Evolutionary conservation across 306 rosid species (phyloP).

Genomic region (Vachellia pachyceras): DNA sequence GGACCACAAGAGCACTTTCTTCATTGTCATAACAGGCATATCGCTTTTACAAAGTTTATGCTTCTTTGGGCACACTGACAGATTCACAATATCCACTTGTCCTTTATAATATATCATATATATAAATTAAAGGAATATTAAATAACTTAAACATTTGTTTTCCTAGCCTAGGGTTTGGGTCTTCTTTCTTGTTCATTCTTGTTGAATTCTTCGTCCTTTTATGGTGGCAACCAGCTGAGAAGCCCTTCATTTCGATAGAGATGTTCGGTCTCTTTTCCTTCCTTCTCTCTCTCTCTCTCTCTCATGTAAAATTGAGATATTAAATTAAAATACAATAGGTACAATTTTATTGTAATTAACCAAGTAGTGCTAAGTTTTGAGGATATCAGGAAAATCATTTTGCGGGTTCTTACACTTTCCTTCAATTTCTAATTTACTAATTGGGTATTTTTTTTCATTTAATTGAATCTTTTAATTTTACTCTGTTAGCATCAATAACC

Average conservation of each 20-base stretch:
- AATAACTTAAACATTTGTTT: neutral
- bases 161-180: slow-evolving; percentile 11
- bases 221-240: neutral
- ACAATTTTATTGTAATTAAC: neutral
- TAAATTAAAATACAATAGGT: neutral
- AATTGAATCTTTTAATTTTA: too few relatives aligned
- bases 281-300: neutral
- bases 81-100: slow-evolving; percentile 16
- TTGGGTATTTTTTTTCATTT: too few relatives aligned
- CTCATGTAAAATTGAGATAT: too few relatives aligned
- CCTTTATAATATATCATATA: neutral
- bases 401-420: too few relatives aligned
- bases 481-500: too few relatives aligned
- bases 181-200: neutral
- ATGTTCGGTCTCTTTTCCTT: neutral
- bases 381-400: too few relatives aligned
- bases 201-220: neutral
- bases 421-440: too few relatives aligned
- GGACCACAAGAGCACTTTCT: slow-evolving; percentile 51
- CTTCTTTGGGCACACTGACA: slow-evolving; percentile 33
- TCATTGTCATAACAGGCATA: slow-evolving; percentile 38
- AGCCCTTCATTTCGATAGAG: neutral
- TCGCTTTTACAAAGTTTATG: slow-evolving; percentile 33
- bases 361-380: neutral
- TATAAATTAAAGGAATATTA: neutral